Evolutionary conservation across 169 alveolate species (phyloP).

Genomic region (Plasmodium knowlesi): DNA sequence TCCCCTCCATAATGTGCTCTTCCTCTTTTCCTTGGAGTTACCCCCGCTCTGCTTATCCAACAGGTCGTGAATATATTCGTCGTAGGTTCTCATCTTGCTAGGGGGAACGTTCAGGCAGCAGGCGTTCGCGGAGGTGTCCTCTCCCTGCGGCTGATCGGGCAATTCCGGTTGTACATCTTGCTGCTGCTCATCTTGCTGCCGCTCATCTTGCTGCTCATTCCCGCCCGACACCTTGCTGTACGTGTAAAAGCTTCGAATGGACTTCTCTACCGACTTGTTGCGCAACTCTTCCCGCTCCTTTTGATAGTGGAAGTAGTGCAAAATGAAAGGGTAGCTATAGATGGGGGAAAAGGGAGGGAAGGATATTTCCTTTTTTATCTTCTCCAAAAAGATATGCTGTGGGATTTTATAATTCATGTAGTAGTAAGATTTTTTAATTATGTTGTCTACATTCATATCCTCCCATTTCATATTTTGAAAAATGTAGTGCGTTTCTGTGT

Average conservation of each 20-base stretch:
- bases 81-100: constrained; percentile 12
- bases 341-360: constrained; percentile 74
- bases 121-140: not conserved
- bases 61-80: constrained; percentile 9
- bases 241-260: constrained; percentile 24
- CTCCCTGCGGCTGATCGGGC: not conserved
- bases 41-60: not conserved
- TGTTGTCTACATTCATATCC: constrained; percentile 57
- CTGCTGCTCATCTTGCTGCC: not conserved
- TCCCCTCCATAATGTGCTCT: not conserved
- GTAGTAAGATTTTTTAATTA: constrained; percentile 60
- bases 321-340: constrained; percentile 63
- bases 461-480: constrained; percentile 73
- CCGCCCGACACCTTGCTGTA: not conserved
- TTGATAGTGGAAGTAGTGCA: constrained; percentile 52
- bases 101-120: not conserved
- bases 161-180: not conserved
- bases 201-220: not conserved
- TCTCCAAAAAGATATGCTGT: constrained; percentile 39
- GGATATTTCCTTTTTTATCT: constrained; percentile 45
- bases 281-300: constrained; percentile 23
- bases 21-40: not conserved
- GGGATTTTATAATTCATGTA: constrained; percentile 69
- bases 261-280: constrained; percentile 12
- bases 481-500: constrained; percentile 68